Evolutionary conservation across 2,329 filamentous ascomycete genomes (phyloP).

Genomic region (Paecilomyces fulvus): DNA sequence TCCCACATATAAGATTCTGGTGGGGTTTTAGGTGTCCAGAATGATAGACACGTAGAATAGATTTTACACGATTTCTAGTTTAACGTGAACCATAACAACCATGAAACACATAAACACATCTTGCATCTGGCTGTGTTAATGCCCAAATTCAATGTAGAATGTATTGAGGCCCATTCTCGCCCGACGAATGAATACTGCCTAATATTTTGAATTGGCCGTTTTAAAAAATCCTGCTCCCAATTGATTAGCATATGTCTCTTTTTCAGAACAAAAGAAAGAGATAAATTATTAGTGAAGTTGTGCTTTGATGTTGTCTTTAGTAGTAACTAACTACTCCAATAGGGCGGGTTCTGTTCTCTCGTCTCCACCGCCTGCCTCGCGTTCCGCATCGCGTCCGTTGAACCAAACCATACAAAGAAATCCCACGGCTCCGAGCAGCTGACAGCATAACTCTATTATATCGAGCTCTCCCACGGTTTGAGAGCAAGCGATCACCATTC

Average conservation of each 20-base stretch:
- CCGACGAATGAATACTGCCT: background rate
- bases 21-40: too few species aligned
- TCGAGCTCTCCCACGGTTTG: background rate
- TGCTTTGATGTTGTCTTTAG: background rate
- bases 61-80: too few species aligned
- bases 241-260: background rate
- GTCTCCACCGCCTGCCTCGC: background rate
- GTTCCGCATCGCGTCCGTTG: background rate
- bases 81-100: too few species aligned
- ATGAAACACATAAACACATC: too few species aligned
- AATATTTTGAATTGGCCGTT: background rate
- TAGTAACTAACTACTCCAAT: background rate
- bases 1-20: too few species aligned
- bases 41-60: too few species aligned
- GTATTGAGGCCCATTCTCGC: background rate
- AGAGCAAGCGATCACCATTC: background rate
- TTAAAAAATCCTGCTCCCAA: background rate
- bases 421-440: background rate
- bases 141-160: background rate
- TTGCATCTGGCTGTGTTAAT: too few species aligned
- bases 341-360: background rate
- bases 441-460: background rate
- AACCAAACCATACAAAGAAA: background rate
- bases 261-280: background rate
- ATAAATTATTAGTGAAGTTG: background rate